Evolutionary conservation across 2,329 filamentous ascomycete species (phyloP), one percentile per base, ranked within the genome.

Genomic region (Diplodia mutila): DNA sequence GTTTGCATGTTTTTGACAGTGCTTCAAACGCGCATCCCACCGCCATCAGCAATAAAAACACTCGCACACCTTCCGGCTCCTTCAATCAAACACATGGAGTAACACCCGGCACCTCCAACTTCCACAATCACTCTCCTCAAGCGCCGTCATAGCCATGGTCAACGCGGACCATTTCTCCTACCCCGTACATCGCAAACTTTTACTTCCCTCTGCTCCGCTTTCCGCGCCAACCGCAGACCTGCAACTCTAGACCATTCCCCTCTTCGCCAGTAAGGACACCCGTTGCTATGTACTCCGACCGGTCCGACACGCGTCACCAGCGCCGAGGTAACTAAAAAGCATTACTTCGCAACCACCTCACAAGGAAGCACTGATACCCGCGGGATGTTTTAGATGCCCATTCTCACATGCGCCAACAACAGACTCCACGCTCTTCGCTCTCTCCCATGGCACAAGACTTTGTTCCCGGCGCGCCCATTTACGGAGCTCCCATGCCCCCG

Each of bases 371-470:
- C 54, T 59, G 14, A 59, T 27, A 1, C 21, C 11, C 32, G 32
- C 32, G 7, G 11, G 11, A 34, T n/a, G 14, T 18, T 27, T 8
- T 52, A 16, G 49, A 42, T 23, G 27, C 6, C 34, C 4, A 46
- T 14, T 37, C 29, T 7, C 34, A 42, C 5, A 23, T 14, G n/a
- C 12, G 7, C n/a, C 34, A 16, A 14, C 14, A 12, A n/a, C 27
- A 39, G 16, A 23, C 25, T 21, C 21, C 16, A 4, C 55, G 11
- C 8, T 61, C 25, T 5, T 48, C 16, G 14, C 55, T 61, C 34
- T 61, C 55, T 23, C 55, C 55, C 8, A 61, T 27, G 23, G 55
- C 55, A 12, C 37, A n/a, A 7, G 55, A 46, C 21, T 61, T 61
- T 21, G 37, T 61, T n/a, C 55, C 54, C 11, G 21, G 34, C 34